Evolutionary conservation across 179 eudicot genomes (phyloP).

Genomic region (Carnegiea gigantea): DNA sequence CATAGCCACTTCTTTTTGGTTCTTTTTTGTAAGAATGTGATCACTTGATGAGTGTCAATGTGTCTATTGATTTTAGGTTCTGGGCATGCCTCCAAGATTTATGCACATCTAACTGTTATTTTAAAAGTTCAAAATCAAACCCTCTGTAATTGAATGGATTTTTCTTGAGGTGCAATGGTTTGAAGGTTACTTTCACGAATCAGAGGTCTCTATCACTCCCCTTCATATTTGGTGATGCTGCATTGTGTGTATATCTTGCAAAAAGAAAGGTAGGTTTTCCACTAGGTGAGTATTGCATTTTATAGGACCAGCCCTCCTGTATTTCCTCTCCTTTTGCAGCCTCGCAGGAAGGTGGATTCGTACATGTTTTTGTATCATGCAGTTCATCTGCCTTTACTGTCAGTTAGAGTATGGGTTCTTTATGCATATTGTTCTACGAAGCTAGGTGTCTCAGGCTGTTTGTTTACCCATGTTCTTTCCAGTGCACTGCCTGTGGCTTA

Average conservation of each 20-base stretch:
- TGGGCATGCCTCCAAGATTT: background rate
- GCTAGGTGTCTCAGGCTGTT: conserved; percentile 14
- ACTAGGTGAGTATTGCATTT: conserved; percentile 27
- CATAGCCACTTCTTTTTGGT: conserved; percentile 31
- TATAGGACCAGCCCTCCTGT: background rate
- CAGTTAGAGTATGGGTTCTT: conserved; percentile 11
- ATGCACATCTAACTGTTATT: conserved; percentile 14
- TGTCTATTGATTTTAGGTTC: conserved; percentile 8
- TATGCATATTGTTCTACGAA: background rate
- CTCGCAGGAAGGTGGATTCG: background rate
- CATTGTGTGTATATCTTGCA: conserved; percentile 4
- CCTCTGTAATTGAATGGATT: background rate
- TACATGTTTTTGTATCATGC: background rate
- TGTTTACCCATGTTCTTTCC: background rate
- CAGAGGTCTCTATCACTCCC: background rate
- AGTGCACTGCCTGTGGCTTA: background rate
- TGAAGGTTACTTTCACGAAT: background rate
- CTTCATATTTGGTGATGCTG: background rate
- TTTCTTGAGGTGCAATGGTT: conserved; percentile 2
- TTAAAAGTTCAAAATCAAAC: background rate
- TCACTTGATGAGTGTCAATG: background rate
- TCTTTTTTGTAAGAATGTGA: conserved; percentile 14
- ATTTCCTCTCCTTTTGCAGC: background rate
- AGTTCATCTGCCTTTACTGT: conserved; percentile 19
- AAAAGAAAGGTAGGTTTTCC: background rate